Evolutionary conservation across 169 alveolate species (phyloP).

Genomic region (Perkinsus olseni): DNA sequence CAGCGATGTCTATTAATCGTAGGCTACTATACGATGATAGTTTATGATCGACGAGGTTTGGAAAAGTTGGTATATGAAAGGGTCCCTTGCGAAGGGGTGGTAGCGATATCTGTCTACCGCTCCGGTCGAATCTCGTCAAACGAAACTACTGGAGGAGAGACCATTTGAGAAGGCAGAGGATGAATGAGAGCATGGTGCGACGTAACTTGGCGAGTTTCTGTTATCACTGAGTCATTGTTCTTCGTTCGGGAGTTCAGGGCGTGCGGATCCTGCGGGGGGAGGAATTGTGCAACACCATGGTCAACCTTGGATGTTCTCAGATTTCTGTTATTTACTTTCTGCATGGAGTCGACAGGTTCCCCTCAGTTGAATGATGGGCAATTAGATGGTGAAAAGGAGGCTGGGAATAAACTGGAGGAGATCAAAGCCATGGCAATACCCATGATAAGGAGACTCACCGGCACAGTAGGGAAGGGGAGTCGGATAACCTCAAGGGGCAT

Average conservation of each 20-base stretch:
- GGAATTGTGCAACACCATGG: neutral
- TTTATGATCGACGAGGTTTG: neutral
- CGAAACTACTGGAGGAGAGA: neutral
- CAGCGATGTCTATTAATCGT: neutral
- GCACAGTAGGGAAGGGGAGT: neutral
- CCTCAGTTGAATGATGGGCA: too few species aligned
- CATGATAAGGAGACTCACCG: neutral
- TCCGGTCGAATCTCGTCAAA: neutral
- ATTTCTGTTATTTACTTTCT: neutral
- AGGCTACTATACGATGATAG: neutral
- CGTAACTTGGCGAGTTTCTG: neutral
- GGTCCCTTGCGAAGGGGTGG: too few species aligned
- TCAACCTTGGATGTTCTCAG: neutral
- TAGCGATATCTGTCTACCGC: neutral
- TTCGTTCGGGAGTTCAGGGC: neutral
- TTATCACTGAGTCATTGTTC: too few species aligned
- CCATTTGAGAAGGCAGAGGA: neutral
- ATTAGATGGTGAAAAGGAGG: neutral
- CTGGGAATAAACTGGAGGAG: neutral
- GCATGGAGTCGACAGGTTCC: too few species aligned
- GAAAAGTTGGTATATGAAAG: neutral
- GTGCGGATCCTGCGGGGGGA: neutral
- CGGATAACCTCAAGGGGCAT: too few species aligned
- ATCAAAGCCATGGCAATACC: neutral
- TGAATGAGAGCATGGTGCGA: neutral